A percentile compares a stretch with the other conserved stretches of the same genome.
Conservation (phyloP, 164 flowering plant species). For the Magnolia changhungtana region DNA sequence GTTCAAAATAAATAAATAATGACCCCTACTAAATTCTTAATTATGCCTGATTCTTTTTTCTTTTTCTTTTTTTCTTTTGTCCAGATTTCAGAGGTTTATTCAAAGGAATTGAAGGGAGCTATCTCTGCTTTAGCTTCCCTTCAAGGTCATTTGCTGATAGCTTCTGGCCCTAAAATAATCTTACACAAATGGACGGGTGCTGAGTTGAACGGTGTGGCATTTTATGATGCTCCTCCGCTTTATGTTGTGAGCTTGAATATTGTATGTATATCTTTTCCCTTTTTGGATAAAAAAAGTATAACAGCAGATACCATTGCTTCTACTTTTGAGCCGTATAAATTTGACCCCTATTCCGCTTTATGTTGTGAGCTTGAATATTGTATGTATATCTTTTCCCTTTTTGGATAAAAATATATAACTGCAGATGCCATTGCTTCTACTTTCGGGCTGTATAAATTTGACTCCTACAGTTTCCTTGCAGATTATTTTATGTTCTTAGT, state of each 20-base stretch:
- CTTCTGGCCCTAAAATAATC: slow-evolving; percentile 96
- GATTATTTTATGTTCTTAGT: neutral
- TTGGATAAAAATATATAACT: neutral
- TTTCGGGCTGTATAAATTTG: neutral
- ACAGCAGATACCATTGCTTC: neutral
- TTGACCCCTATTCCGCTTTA: slow-evolving; percentile 43
- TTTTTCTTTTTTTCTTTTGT: neutral
- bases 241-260: slow-evolving; percentile 96
- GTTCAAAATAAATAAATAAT: too few species aligned
- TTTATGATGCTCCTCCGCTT: slow-evolving; percentile 89
- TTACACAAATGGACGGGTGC: slow-evolving; percentile 94
- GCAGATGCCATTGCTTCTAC: neutral
- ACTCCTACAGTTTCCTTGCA: too few species aligned
- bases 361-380: slow-evolving; percentile 97
- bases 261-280: slow-evolving; percentile 42
- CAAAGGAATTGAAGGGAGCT: slow-evolving; percentile 95
- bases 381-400: slow-evolving; percentile 33
- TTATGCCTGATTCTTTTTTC: neutral
- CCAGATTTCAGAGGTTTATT: slow-evolving; percentile 87
- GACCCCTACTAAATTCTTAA: neutral
- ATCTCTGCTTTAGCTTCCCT: slow-evolving; percentile 95
- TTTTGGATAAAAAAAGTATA: neutral
- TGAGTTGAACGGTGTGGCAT: slow-evolving; percentile 89
- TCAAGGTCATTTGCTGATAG: slow-evolving; percentile 90
- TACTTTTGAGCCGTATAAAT: neutral